Percentiles rank a stretch among this genome's conserved stretches.
These are phyloP conservation scores for Hyphodiscus hymeniophilus DNA, from an alignment of 495 filamentous ascomycete species.

Conservation along the genomic window DNA sequence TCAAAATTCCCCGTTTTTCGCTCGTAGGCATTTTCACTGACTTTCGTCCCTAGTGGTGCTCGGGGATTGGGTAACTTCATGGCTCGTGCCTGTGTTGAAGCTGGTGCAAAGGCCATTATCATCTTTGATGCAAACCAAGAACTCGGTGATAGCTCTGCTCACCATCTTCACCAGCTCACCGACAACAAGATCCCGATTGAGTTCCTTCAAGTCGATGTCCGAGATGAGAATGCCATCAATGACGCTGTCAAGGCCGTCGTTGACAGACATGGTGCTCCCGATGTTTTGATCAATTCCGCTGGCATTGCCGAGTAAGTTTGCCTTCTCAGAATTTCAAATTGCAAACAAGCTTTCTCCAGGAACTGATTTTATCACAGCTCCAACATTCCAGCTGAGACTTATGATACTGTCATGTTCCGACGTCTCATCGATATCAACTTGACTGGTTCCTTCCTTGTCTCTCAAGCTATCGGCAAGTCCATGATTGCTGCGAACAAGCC, in stretches of 20 bases:
- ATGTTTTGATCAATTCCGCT: conserved; percentile 75
- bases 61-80: conserved; percentile 71
- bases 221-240: conserved; percentile 53
- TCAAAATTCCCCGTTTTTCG: not conserved
- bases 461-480: conserved; percentile 52
- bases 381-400: conserved; percentile 54
- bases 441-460: conserved; percentile 61
- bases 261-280: conserved; percentile 53
- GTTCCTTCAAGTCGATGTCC: conserved; percentile 73
- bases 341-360: not conserved
- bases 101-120: conserved; percentile 60
- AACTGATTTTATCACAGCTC: conserved; percentile 23
- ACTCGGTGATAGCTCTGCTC: conserved; percentile 58
- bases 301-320: conserved; percentile 66
- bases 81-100: conserved; percentile 66
- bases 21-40: not conserved
- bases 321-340: conserved; percentile 2
- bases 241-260: conserved; percentile 51
- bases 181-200: conserved; percentile 51
- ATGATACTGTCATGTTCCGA: conserved; percentile 52
- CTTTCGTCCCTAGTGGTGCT: conserved; percentile 46
- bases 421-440: conserved; percentile 71
- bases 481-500: conserved; percentile 60
- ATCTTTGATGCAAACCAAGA: conserved; percentile 70
- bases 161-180: conserved; percentile 56